Evolutionary conservation across 108 stramenopile species (phyloP), one percentile per base, ranked within the genome.

Genomic region (Thalassiosira profunda): DNA sequence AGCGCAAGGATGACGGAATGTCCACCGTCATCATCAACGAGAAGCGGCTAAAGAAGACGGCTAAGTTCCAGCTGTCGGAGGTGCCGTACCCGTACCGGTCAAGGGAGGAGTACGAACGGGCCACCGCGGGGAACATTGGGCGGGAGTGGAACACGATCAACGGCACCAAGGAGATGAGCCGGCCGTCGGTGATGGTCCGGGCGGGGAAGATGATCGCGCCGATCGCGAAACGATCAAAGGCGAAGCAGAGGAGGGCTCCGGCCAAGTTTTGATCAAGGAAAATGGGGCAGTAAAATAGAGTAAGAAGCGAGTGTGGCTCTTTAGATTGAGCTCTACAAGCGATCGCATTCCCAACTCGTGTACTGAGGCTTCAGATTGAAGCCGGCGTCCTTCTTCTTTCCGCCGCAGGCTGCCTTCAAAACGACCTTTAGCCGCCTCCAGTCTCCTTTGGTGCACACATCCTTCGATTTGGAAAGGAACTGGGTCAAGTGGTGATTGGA

Each of bases 1-100:
- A 79, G 59, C 79, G 93, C 11, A 72, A 87, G 49, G 97, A 98
- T 67, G 90, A 85, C 53, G 72, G 74, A 10, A 89, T 92, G 61
- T 82, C 84, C 9, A 80, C 90, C 37, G 97, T 99, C 15, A 93
- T 98, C 35, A 84, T 99, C 31, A 96, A 90, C 61, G 96, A 98
- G 70, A 97, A 97, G 75, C 83, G 98, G 15, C 43, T 90, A 29
- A 98, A 97, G 77, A 86, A 91, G 54, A 85, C 82, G 0, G 86
- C 92, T 4, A 88, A 95, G 62, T 97, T 84, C 69, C 93, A 94
- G 82, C 54, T 97, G 28, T 67, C 78, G 34, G 84, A 92, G 21
- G 87, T 99, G 11, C 99, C 99, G 9, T 96, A 98, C 76, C 99
- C 99, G 7, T 99, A 94, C 76, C 93, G 83, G 34, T 85, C 87